Percentiles rank a stretch among this genome's conserved stretches.
Evolutionary conservation across 257 asterid species (phyloP).

Genomic region (Lycium ferocissimum): DNA sequence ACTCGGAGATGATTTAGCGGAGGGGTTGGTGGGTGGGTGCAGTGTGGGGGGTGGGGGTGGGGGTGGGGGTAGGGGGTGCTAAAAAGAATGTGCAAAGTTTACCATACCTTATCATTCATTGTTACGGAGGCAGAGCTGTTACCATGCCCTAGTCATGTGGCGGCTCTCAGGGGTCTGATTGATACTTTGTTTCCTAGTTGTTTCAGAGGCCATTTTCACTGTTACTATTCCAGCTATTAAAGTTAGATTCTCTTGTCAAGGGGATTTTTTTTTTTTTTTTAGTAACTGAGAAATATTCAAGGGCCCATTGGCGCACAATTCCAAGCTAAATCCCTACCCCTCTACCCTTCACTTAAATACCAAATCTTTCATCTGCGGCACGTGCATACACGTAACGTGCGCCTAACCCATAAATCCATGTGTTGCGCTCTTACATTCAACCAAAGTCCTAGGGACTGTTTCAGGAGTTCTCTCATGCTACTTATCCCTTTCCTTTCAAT

Average conservation of each 20-base stretch:
- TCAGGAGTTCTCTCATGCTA: constrained; percentile 6
- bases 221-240: constrained; percentile 2
- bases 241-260: not conserved
- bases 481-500: not conserved
- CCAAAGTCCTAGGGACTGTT: not conserved
- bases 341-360: constrained; percentile 9
- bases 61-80: too few relatives aligned
- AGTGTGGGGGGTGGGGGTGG: too few relatives aligned
- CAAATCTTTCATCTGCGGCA: not conserved
- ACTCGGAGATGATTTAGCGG: not conserved
- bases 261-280: not conserved
- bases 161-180: not conserved
- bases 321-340: not conserved
- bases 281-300: not conserved
- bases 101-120: too few relatives aligned
- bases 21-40: not conserved
- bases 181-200: not conserved
- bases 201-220: constrained; percentile 9
- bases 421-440: not conserved
- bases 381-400: not conserved
- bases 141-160: too few relatives aligned
- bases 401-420: not conserved
- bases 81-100: too few relatives aligned
- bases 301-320: not conserved
- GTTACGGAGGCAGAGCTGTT: too few relatives aligned